Evolutionary conservation across 202 grass and related monocot genomes (phyloP), one percentile per base, ranked within the genome.

Genomic region (Cymbopogon flexuosus): DNA sequence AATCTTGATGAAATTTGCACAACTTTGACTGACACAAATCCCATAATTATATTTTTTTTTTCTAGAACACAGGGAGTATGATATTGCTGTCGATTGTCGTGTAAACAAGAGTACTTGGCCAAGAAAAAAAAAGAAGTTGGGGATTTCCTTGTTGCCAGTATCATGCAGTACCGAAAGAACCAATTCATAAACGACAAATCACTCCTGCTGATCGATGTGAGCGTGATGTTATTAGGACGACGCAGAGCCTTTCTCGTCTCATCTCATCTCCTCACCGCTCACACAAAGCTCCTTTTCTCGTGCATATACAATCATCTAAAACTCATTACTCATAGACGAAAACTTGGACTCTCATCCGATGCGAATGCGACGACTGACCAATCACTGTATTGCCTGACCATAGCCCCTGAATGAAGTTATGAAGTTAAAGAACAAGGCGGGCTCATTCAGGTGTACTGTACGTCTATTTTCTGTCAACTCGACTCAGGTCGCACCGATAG

Each of bases 161-260:
- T 16, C 13, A 12, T 22, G 43, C 7, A 2, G 27, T 36, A 10
- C 23, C 1, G 2, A 54, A 54, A 54, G 18, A 61, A 66, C 76
- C 13, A 73, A 66, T 56, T 74, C 21, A 19, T 12, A 58, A 58
- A 67, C 68, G 23, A 74, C 76, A 80, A 24, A 56, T 34, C 35
- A 65, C 23, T 9, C 15, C 16, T 73, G 37, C 33, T 77, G 58
- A 85, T 79, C 22, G 58, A 85, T 66, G 76, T 66, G 68, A 73
- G 63, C 66, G 75, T 46, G 76, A 80, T 36, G 45, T 79, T 79
- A 2, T 85, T 80, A 36, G 76, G 83, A 80, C 49, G 11, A 31
- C 30, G 30, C 67, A 35, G 5, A 41, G 45, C 42, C 54, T 74
- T 75, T 80, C 27, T 12, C 70, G 19, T 75, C 22, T 62, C 10